Base-by-base conservation (phyloP, 495 filamentous ascomycete species). In the Saxophila tyrrhenica region DNA sequence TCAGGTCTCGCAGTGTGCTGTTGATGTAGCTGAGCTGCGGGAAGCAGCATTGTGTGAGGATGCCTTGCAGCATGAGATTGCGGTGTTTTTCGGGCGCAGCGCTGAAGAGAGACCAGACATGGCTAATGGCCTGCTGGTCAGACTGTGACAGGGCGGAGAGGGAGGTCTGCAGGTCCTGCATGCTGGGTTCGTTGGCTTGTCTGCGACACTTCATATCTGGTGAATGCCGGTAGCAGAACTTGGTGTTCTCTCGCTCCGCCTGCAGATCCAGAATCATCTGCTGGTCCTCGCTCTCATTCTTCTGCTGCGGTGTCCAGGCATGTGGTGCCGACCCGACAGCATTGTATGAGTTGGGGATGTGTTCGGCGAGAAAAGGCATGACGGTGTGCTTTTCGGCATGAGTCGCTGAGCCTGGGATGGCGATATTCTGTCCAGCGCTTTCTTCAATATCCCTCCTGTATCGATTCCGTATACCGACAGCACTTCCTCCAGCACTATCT, bases 71-170 rank as follows among this genome's bases (percentile, higher is more conserved):
- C 84, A 99, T 95, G 52, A 99, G 76, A 60, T 90, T 87, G 55
- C 94, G 83, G 51, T 96, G 91, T 60, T 94, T 95, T 1, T 87
- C 76, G 1, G 92, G 94, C 2, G 94, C 89, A 21, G 92, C 94
- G 8, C 92, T 96, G 72, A 97, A 99, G 21, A 97, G 71, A 0
- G 91, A 95, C 92, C 92, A 99, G 45, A 96, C 83, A 66, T 95
- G 90, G 10, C 88, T 83, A 56, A 99, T 95, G 55, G 84, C 89
- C 70, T 96, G 89, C 66, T 94, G 89, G 60, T 94, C 91, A 45
- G 78, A 78, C 47, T 84, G 77, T 10, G 89, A 82, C 10, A 96
- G 78, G 25, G 80, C 80, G 70, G 91, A 83, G 48, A 98, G 78
- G 60, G 91, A 86, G 63, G 79, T 80, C 64, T 97, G 92, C 52